Base-by-base conservation (phyloP, 2,329 filamentous ascomycete genomes). In the Pyrenochaeta sp. region DNA sequence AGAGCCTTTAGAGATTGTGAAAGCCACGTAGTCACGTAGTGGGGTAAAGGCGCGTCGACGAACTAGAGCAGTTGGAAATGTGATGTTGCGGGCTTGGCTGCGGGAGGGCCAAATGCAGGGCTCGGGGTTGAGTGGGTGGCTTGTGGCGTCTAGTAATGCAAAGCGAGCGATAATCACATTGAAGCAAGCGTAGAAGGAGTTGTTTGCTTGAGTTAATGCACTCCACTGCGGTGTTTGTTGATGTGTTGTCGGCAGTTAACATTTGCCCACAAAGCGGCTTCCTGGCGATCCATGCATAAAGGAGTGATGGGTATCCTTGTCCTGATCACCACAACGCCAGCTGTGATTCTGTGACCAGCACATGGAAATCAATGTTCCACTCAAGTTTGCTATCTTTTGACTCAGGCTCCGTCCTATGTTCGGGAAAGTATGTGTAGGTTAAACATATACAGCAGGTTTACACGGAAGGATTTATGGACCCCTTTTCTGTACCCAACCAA, bases 71-170 rank as follows among this genome's bases (percentile, higher is more conserved):
- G 32, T 45, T 36, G 45, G 54, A 56, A 59, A 56, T 56, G 50
- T 57, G 58, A 63, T 46, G 60, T 44, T 60, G 53, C 56, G 50
- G 51, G 51, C 60, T 63, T 59, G 60, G 59, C 60, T 54, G 60
- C 58, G 61, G 59, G 54, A 53, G 45, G 54, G 45, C 49, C 53
- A 49, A 53, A 45, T 61, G 60, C 54, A 60, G 56, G 53, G 57
- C 47, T 47, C 35, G 30, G 33, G 33, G 18, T 29, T 35, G 15
- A 36, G 32, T 40, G 14, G 12, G 47, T 48, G 35, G 49, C 49
- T 57, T 47, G 55, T 50, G 52, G 54, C 54, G 50, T 47, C 40
- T 53, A 58, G 50, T 43, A 51, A 61, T 52, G 36, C 32, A 42
- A 36, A 61, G 49, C 40, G 50, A 51, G 44, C 20, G 40, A 45